These are phyloP conservation scores for Wakefieldia striispora DNA, from an alignment of 768 basidiomycete genomes.

Conservation along the genomic window DNA sequence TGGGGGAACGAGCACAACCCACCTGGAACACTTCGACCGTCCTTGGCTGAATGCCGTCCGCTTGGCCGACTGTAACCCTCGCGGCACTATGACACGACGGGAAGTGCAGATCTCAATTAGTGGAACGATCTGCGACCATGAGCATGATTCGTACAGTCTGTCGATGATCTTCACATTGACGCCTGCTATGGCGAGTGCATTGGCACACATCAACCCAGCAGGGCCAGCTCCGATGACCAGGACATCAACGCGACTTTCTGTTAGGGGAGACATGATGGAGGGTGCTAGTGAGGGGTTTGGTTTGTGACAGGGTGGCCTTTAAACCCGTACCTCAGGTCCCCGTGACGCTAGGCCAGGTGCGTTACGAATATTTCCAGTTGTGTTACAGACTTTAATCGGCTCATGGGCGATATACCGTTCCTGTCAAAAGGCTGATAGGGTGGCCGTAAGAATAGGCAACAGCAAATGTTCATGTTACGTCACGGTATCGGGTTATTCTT, in stretches of 20 bases:
- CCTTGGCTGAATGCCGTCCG: slow-evolving; percentile 55
- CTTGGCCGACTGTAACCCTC: slow-evolving; percentile 47
- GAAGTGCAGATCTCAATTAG: background rate
- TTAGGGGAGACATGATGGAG: slow-evolving; percentile 13
- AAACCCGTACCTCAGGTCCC: no score
- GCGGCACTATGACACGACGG: slow-evolving; percentile 30
- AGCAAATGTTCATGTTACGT: no score
- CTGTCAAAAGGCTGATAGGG: no score
- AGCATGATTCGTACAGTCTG: slow-evolving; percentile 33
- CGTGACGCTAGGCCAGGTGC: no score
- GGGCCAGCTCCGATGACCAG: slow-evolving; percentile 51
- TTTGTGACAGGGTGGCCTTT: no score
- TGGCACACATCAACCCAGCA: slow-evolving; percentile 66
- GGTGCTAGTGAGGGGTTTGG: background rate
- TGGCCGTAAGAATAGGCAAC: no score
- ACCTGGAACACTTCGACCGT: slow-evolving; percentile 56
- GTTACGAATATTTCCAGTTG: no score
- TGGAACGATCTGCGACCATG: background rate
- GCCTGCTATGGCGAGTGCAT: slow-evolving; percentile 47
- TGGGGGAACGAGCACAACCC: background rate
- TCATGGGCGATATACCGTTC: no score
- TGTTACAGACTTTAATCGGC: no score
- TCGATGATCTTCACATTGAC: slow-evolving; percentile 47
- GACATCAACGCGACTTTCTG: slow-evolving; percentile 41
- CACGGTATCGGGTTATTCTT: no score